Conservation (phyloP, 2,329 filamentous ascomycete species). For the Fusarium sp. region DNA sequence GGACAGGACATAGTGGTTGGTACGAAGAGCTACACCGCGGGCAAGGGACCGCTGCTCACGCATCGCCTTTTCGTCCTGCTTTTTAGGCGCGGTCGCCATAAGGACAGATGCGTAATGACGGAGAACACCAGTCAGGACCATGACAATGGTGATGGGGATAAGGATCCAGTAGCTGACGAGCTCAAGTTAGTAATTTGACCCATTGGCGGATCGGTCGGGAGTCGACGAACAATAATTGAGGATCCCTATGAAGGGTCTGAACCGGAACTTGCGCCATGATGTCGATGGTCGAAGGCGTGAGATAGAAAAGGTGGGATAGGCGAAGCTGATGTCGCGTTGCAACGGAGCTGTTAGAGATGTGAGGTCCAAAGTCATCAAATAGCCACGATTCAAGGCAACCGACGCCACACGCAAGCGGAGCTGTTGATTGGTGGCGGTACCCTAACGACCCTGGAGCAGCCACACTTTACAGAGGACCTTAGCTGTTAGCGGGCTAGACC, state of each 20-base stretch:
- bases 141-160: conserved; percentile 95
- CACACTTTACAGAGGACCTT: conserved; percentile 14
- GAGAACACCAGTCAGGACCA: conserved; percentile 95
- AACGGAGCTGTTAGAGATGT: conserved; percentile 29
- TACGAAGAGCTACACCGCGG: conserved; percentile 85
- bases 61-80: conserved; percentile 78
- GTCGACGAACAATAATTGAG: conserved; percentile 87
- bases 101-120: conserved; percentile 97
- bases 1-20: conserved; percentile 84
- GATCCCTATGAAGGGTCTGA: conserved; percentile 98
- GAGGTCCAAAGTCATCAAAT: conserved; percentile 37
- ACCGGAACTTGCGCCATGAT: conserved; percentile 85
- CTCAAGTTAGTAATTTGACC: conserved; percentile 35
- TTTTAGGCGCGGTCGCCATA: conserved; percentile 87
- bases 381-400: conserved; percentile 36
- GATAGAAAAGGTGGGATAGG: conserved; percentile 4
- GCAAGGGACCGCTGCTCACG: conserved; percentile 89
- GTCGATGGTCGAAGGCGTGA: conserved; percentile 26
- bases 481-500: conserved; percentile 10
- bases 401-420: conserved; percentile 35
- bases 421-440: conserved; percentile 10
- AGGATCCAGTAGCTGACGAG: conserved; percentile 94
- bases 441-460: conserved; percentile 21
- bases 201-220: conserved; percentile 1
- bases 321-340: conserved; percentile 29